Conservation (phyloP, 2,329 filamentous ascomycete genomes). For the Cladorrhinum sp. region DNA sequence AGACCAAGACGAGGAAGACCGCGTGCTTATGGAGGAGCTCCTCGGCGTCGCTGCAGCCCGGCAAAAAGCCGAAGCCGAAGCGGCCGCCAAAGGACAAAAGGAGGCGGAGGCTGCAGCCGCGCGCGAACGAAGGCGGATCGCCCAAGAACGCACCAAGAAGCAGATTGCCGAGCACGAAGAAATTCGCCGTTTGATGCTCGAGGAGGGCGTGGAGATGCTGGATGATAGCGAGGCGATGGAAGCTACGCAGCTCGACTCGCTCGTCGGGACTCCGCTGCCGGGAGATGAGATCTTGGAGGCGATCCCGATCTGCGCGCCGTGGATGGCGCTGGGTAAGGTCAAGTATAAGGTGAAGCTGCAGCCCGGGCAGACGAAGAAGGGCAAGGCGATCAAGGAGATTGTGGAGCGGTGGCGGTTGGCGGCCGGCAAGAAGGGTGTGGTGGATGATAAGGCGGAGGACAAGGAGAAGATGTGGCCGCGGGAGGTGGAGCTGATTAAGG, state of each 20-base stretch:
- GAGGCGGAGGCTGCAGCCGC: conserved; percentile 71
- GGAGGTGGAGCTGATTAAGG: conserved; percentile 81
- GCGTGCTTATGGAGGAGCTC: conserved; percentile 75
- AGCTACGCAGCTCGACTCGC: conserved; percentile 59
- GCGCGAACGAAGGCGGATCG: conserved; percentile 71
- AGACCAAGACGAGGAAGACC: conserved; percentile 91
- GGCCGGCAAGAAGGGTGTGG: conserved; percentile 52
- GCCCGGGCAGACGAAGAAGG: conserved; percentile 85
- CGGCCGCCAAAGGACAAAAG: conserved; percentile 61
- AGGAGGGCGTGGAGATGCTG: conserved; percentile 55
- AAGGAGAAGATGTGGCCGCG: conserved; percentile 77
- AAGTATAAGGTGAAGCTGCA: conserved; percentile 97
- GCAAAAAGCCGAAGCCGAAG: conserved; percentile 66
- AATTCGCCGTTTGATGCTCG: conserved; percentile 56
- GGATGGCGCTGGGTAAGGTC: conserved; percentile 61
- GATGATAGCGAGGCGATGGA: conserved; percentile 58
- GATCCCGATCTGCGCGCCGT: conserved; percentile 63
- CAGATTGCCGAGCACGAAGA: conserved; percentile 77
- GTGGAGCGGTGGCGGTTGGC: conserved; percentile 75
- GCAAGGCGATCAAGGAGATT: conserved; percentile 89
- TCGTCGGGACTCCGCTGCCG: conserved; percentile 73
- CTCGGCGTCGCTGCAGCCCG: conserved; percentile 71
- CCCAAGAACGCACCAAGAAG: conserved; percentile 74
- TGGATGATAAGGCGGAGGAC: conserved; percentile 60
- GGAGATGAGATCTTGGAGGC: conserved; percentile 79